These are phyloP conservation scores for Colletotrichum caudatum DNA, from an alignment of 2,329 filamentous ascomycete species.

Conservation along the genomic window DNA sequence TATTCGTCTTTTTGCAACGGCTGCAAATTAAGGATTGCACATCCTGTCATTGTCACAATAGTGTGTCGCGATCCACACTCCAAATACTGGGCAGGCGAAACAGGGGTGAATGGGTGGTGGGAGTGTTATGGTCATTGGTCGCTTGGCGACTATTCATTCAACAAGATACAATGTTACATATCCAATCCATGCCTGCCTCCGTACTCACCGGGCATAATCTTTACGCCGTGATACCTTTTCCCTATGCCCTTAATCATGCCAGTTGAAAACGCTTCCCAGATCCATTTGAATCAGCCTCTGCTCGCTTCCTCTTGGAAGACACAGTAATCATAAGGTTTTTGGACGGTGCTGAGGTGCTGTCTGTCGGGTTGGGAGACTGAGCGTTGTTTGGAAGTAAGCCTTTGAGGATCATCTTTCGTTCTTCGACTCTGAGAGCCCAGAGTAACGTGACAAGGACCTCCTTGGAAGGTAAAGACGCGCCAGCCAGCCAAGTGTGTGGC, in stretches of 20 bases:
- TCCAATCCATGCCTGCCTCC: not conserved
- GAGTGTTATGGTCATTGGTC: slow-evolving; percentile 13
- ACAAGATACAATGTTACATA: slow-evolving; percentile 28
- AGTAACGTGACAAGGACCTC: slow-evolving; percentile 62
- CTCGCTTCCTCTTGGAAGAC: slow-evolving; percentile 35
- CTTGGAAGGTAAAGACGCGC: slow-evolving; percentile 58
- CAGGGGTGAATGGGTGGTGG: not conserved
- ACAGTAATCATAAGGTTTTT: slow-evolving; percentile 23
- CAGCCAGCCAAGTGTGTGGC: slow-evolving; percentile 53
- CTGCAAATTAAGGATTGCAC: rapidly evolving
- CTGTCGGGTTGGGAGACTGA: slow-evolving; percentile 9
- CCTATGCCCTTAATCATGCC: slow-evolving; percentile 24
- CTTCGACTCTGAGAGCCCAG: slow-evolving; percentile 60
- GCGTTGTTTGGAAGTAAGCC: slow-evolving; percentile 2
- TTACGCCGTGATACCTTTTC: slow-evolving; percentile 27
- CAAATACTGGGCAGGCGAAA: not conserved
- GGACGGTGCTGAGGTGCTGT: slow-evolving; percentile 16
- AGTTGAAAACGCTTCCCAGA: slow-evolving; percentile 37
- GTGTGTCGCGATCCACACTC: not conserved
- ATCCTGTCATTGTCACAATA: not conserved
- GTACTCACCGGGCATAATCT: slow-evolving; percentile 1
- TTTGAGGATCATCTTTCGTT: slow-evolving; percentile 49
- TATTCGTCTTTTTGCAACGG: too few relatives aligned
- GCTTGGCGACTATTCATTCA: slow-evolving; percentile 9
- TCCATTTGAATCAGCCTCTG: slow-evolving; percentile 15